These are phyloP conservation scores for Ramalina peruviana DNA, from an alignment of 495 filamentous ascomycete species.

Conservation along the genomic window DNA sequence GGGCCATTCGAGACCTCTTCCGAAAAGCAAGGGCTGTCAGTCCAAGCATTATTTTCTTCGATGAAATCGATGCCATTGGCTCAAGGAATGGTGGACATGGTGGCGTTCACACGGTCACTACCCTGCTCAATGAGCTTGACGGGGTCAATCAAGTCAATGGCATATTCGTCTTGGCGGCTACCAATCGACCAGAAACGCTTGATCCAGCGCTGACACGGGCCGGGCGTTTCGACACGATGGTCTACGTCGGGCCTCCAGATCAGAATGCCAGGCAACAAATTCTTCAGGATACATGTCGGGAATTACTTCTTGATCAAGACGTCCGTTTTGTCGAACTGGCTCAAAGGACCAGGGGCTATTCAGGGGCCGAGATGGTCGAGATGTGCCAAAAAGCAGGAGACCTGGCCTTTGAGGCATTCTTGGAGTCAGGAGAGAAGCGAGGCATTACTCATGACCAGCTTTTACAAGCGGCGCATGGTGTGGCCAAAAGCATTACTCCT, in stretches of 20 bases:
- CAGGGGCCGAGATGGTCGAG: slow-evolving; percentile 75
- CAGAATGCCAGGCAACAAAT: slow-evolving; percentile 64
- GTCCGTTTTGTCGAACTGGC: slow-evolving; percentile 55
- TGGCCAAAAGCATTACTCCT: slow-evolving; percentile 53
- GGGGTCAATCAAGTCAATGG: slow-evolving; percentile 75
- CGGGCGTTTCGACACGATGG: slow-evolving; percentile 75
- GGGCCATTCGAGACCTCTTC: slow-evolving; percentile 77
- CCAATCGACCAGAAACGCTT: slow-evolving; percentile 75
- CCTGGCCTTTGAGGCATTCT: slow-evolving; percentile 41
- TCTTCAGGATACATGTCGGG: slow-evolving; percentile 46
- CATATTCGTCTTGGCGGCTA: slow-evolving; percentile 86
- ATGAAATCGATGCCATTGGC: slow-evolving; percentile 94
- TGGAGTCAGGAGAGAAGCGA: slow-evolving; percentile 30
- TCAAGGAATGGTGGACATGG: slow-evolving; percentile 35
- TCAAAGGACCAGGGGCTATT: slow-evolving; percentile 62
- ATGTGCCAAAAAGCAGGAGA: slow-evolving; percentile 60
- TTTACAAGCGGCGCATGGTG: slow-evolving; percentile 43
- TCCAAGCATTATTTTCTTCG: slow-evolving; percentile 94
- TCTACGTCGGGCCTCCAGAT: slow-evolving; percentile 82
- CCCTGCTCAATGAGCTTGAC: slow-evolving; percentile 91
- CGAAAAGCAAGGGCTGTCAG: slow-evolving; percentile 71
- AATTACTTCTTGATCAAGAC: slow-evolving; percentile 46
- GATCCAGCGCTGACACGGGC: slow-evolving; percentile 81
- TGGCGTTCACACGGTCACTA: slow-evolving; percentile 74
- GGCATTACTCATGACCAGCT: slow-evolving; percentile 50